phyloP scores from a whole-genome alignment of 192 early-diverging fungal genomes.

The Lunasporangiospora selenospora region DNA sequence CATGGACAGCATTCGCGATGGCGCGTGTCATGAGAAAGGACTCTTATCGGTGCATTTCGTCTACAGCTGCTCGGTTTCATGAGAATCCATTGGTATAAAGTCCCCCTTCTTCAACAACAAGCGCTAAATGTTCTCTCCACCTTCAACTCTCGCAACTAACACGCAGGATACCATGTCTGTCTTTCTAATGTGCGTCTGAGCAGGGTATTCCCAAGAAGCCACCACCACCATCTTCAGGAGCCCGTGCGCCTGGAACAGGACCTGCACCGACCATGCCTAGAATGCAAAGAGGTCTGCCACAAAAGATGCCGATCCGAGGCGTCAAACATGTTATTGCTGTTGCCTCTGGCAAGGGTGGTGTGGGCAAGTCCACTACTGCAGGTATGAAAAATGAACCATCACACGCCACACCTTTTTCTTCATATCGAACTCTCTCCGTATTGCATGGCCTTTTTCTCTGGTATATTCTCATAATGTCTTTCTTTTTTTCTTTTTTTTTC shows the following conservation, averaged over 20 bases:
- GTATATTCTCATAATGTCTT: neutral
- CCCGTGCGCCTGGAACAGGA: conserved; percentile 18
- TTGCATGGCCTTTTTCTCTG: neutral
- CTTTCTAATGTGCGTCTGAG: too few species aligned
- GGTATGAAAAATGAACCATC: too few species aligned
- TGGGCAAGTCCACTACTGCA: conserved; percentile 89
- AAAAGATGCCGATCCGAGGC: conserved; percentile 69
- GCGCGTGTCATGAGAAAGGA: too few species aligned
- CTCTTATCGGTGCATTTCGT: conserved; percentile 21
- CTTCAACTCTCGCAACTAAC: neutral
- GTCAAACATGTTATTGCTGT: conserved; percentile 82
- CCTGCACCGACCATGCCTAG: conserved; percentile 51
- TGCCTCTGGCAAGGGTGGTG: conserved; percentile 90
- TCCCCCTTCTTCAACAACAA: neutral
- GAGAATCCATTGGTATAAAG: conserved; percentile 59
- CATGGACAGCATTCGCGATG: too few species aligned
- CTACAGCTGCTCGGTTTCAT: conserved; percentile 31
- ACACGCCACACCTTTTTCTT: neutral
- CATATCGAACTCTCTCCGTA: too few species aligned
- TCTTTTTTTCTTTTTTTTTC: neutral
- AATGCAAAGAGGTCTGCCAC: conserved; percentile 73
- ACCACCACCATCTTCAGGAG: conserved; percentile 25
- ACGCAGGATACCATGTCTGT: neutral
- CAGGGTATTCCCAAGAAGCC: conserved; percentile 57
- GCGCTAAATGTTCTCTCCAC: neutral